Conservation (phyloP, 2,329 filamentous ascomycete genomes). For the Neurospora sp. region DNA sequence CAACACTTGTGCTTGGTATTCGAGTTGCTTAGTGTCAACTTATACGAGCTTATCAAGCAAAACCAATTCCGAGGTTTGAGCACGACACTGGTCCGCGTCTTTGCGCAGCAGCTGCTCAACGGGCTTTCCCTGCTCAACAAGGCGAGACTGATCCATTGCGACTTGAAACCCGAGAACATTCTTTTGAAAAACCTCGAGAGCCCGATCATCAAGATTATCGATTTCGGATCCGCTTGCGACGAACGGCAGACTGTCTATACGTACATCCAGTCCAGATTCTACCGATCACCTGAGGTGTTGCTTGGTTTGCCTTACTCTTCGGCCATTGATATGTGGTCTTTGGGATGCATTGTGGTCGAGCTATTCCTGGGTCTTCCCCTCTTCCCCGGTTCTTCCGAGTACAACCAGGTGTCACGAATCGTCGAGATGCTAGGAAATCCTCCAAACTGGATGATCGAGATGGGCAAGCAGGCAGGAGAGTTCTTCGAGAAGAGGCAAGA, state of each 20-base stretch:
- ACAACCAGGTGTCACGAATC: constrained; percentile 95
- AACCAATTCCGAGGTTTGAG: constrained; percentile 97
- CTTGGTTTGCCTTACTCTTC: constrained; percentile 96
- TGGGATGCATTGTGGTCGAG: constrained; percentile 97
- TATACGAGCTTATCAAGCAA: constrained; percentile 98
- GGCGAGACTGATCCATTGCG: constrained; percentile 92
- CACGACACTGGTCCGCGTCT: constrained; percentile 92
- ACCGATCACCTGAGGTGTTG: constrained; percentile 90
- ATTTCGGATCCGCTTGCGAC: constrained; percentile 97
- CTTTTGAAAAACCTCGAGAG: constrained; percentile 96
- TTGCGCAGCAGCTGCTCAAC: constrained; percentile 92
- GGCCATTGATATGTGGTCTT: constrained; percentile 99
- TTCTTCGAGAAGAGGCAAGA: constrained; percentile 92
- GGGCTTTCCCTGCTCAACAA: constrained; percentile 89
- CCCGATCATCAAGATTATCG: constrained; percentile 99
- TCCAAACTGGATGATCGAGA: constrained; percentile 98
- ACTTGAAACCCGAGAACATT: constrained; percentile 97
- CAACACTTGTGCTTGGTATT: constrained; percentile 97
- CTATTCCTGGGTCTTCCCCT: constrained; percentile 88
- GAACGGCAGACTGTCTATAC: constrained; percentile 98
- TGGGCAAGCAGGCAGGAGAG: constrained; percentile 94
- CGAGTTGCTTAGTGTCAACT: constrained; percentile 89
- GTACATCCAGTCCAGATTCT: constrained; percentile 97
- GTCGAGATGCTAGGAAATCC: constrained; percentile 97
- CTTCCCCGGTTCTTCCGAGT: constrained; percentile 95